Evolutionary conservation across 2,329 filamentous ascomycete genomes (phyloP).

Genomic region (Emydomyces testavorans): DNA sequence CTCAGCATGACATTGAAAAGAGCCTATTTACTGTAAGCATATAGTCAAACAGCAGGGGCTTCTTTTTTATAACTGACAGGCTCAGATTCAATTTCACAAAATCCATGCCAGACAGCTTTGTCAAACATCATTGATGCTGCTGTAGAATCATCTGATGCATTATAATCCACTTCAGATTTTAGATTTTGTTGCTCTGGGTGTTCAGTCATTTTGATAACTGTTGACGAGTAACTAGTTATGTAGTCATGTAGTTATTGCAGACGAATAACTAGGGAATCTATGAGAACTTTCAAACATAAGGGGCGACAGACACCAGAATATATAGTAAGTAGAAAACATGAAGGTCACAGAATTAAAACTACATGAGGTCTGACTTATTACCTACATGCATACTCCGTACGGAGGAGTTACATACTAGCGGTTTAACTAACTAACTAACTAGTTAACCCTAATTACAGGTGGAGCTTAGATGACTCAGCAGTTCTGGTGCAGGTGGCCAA

Average conservation of each 20-base stretch:
- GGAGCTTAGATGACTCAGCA: too few relatives aligned
- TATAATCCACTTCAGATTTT: conserved; percentile 15
- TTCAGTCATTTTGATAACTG: conserved; percentile 23
- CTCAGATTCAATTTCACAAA: conserved; percentile 72
- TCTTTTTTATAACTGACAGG: conserved; percentile 47
- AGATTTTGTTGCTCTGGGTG: conserved; percentile 24
- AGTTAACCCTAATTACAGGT: too few relatives aligned
- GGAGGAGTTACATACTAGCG: neutral
- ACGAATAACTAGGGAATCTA: too few relatives aligned
- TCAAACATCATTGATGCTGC: conserved; percentile 23
- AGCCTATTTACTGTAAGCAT: conserved; percentile 41
- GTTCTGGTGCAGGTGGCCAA: too few relatives aligned
- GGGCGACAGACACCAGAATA: too few relatives aligned
- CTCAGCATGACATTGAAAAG: conserved; percentile 78
- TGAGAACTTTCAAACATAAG: too few relatives aligned
- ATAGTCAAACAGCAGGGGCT: neutral
- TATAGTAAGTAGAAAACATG: too few relatives aligned
- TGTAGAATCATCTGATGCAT: conserved; percentile 12
- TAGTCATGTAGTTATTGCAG: too few relatives aligned
- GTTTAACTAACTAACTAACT: too few relatives aligned
- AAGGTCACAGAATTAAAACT: too few relatives aligned
- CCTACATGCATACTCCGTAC: neutral
- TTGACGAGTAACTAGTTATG: too few relatives aligned
- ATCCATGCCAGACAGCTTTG: conserved; percentile 37
- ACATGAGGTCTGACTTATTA: too few relatives aligned